Evolutionary conservation across 176 grass and related monocot species (phyloP).

Genomic region (Secale cereale): DNA sequence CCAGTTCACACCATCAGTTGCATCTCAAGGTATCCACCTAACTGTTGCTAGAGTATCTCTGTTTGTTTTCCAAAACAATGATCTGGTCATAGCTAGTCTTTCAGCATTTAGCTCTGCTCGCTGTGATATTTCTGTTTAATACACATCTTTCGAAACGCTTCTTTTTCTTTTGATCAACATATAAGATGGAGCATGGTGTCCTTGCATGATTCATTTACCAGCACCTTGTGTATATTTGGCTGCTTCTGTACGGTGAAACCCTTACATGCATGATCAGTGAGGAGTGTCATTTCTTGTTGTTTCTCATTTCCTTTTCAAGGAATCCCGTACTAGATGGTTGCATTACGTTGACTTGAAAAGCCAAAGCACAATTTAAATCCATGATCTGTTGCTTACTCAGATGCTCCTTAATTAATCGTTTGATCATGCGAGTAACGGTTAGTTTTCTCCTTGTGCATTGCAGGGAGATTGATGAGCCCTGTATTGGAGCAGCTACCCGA

Average conservation of each 20-base stretch:
- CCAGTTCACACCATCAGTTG: slow-evolving; percentile 22
- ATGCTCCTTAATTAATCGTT: slow-evolving; percentile 13
- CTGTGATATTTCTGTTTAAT: not conserved
- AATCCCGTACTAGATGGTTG: not conserved
- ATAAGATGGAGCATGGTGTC: slow-evolving; percentile 9
- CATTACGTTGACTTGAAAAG: not conserved
- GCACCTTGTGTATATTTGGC: not conserved
- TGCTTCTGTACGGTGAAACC: slow-evolving; percentile 6
- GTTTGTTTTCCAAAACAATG: slow-evolving; percentile 23
- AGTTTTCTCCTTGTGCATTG: not conserved
- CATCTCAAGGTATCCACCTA: slow-evolving; percentile 32
- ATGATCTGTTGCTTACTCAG: not conserved
- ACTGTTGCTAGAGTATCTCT: not conserved
- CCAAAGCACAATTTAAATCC: not conserved
- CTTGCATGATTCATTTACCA: not conserved
- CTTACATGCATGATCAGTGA: not conserved
- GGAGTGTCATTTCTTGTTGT: not conserved
- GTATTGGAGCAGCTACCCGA: not conserved
- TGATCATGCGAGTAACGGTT: slow-evolving; percentile 13
- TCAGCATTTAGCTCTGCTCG: slow-evolving; percentile 2
- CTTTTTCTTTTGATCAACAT: not conserved
- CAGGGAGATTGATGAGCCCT: slow-evolving; percentile 30
- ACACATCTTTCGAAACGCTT: not conserved
- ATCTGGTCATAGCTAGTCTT: not conserved
- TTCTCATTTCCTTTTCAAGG: not conserved